These are phyloP conservation scores for Verticillium longisporum DNA, from an alignment of 2,329 filamentous ascomycete species.

Conservation along the genomic window DNA sequence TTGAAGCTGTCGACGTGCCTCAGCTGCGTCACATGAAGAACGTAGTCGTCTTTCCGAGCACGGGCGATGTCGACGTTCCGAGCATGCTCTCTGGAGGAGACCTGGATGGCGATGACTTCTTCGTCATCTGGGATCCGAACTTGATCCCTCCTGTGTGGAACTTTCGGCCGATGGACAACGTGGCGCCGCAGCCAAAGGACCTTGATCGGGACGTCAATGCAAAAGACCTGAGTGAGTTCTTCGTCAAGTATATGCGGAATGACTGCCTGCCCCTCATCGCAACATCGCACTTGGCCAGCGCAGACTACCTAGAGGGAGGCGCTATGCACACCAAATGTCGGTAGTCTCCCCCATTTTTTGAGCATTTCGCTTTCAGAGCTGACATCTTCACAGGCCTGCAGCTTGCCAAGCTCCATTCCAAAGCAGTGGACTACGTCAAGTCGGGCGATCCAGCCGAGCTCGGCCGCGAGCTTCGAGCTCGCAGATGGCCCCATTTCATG, in stretches of 20 bases:
- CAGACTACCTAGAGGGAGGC: conserved; percentile 57
- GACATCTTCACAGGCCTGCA: conserved; percentile 45
- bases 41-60: conserved; percentile 80
- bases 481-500: conserved; percentile 80
- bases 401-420: conserved; percentile 76
- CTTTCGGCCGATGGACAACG: conserved; percentile 70
- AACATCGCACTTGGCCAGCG: conserved; percentile 69
- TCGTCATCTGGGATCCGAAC: conserved; percentile 81
- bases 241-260: conserved; percentile 89
- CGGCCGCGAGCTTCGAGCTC: conserved; percentile 51
- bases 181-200: conserved; percentile 46
- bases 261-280: conserved; percentile 77
- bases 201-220: conserved; percentile 59
- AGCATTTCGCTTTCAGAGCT: not conserved
- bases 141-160: conserved; percentile 69
- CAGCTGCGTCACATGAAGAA: conserved; percentile 71
- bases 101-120: conserved; percentile 91
- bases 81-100: conserved; percentile 97
- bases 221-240: conserved; percentile 74
- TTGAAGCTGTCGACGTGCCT: conserved; percentile 71
- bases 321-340: conserved; percentile 63
- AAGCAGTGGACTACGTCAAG: conserved; percentile 91
- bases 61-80: conserved; percentile 75
- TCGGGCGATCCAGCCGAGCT: conserved; percentile 73
- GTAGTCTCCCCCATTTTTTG: conserved; percentile 15